Evolutionary conservation across 352 stramenopile genomes (phyloP), one percentile per base, ranked within the genome.

Genomic region (Phytophthora niederhauseri): DNA sequence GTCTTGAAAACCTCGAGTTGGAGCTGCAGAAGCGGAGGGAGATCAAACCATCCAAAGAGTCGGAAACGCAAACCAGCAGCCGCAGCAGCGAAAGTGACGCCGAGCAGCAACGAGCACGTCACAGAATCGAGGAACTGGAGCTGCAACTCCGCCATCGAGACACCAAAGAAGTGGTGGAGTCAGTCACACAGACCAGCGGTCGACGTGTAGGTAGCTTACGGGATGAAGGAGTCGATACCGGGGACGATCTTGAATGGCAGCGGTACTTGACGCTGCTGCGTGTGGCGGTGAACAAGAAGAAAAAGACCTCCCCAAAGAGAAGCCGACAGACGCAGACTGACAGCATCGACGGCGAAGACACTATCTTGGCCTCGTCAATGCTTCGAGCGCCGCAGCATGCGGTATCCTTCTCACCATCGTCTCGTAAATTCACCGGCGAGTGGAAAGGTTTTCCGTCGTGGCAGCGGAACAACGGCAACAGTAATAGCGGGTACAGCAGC

Each of bases 181-280:
- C 56, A 20, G 57, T 61, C 34, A 75, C 68, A 52, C 68, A 75
- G 45, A 72, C 63, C 6, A 70, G 55, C 30, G 36, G 28, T 19
- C 58, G 56, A 15, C 34, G 17, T 20, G 45, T 38, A 26, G 20
- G 4, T 0, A 52, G 46, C 8, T 7, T 64, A 20, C 56, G 30
- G 34, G 64, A 66, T 55, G 49, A 73, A 70, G 65, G 20, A 3
- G 59, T 73, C 14, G 46, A 58, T 57, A 66, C 52, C 0, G 61
- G 72, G 14, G 28, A 57, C n/a, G 64, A 71, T 22, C 50, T 73
- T n/a, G 62, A 77, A n/a, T 85, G 77, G 77, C 63, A 73, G 66
- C 65, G 59, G 3, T 76, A 80, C 26, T 46, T 85, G 51, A 81
- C 69, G 30, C 60, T 85, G n/a, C 63, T 85, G 14, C 70, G 75